phyloP scores from a whole-genome alignment of 495 filamentous ascomycete genomes.

The Viridothelium virens region DNA sequence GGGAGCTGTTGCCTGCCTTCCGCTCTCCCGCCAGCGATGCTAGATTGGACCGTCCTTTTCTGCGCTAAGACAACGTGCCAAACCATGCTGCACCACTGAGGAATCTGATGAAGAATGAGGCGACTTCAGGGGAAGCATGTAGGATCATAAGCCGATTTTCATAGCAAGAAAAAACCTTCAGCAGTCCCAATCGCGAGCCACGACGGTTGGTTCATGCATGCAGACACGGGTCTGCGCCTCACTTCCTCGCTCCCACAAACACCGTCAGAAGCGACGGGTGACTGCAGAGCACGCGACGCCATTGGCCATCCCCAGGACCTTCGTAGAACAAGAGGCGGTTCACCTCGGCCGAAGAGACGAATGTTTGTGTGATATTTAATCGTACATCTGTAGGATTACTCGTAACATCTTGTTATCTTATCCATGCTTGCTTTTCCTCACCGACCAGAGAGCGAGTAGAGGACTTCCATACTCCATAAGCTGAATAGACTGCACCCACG shows the following conservation, averaged over 20 bases:
- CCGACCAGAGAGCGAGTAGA: background rate
- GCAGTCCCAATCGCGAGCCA: background rate
- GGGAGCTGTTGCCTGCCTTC: background rate
- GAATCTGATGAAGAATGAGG: background rate
- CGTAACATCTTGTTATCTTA: background rate
- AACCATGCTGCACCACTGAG: background rate
- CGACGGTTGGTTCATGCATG: conserved; percentile 5
- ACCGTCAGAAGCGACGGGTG: background rate
- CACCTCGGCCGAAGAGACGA: conserved; percentile 1
- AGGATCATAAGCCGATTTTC: background rate
- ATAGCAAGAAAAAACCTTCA: too few relatives aligned
- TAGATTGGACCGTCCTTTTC: background rate
- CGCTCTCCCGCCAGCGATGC: conserved; percentile 5
- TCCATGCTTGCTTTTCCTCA: background rate
- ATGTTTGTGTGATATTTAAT: background rate
- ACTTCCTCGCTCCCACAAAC: background rate
- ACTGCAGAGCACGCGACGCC: background rate
- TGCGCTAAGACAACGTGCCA: background rate
- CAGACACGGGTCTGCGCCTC: conserved; percentile 5
- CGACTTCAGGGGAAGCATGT: background rate
- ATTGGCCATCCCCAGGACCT: background rate
- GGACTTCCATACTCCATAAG: background rate
- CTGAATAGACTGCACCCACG: background rate
- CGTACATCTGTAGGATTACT: background rate
- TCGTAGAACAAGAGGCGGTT: background rate